Evolutionary conservation across 2,329 filamentous ascomycete genomes (phyloP).

Genomic region (Arthrobotrys entomopaga): DNA sequence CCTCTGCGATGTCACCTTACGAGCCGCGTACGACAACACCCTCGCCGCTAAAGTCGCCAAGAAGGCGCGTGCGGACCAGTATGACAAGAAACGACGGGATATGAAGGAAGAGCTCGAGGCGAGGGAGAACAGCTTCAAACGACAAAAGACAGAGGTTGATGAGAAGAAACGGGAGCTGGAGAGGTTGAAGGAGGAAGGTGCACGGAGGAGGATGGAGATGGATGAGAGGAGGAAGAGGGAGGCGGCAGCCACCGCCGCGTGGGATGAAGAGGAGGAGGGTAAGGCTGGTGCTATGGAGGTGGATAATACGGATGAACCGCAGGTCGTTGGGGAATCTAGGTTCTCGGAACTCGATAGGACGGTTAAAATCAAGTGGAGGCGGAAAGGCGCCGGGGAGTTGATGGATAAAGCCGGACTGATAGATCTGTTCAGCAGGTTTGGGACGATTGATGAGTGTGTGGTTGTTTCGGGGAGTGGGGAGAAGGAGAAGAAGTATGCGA

Average conservation of each 20-base stretch:
- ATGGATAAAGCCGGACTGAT: constrained; percentile 63
- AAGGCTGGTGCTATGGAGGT: constrained; percentile 60
- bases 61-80: constrained; percentile 63
- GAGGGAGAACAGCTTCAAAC: constrained; percentile 62
- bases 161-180: constrained; percentile 58
- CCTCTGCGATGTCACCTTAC: constrained; percentile 63
- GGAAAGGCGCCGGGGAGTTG: constrained; percentile 58
- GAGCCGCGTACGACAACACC: constrained; percentile 66
- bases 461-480: constrained; percentile 27
- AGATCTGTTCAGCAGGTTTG: constrained; percentile 64
- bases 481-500: constrained; percentile 56
- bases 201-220: constrained; percentile 63
- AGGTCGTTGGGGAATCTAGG: constrained; percentile 56
- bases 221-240: constrained; percentile 64
- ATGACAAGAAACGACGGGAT: constrained; percentile 63
- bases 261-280: constrained; percentile 59
- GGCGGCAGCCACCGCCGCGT: constrained; percentile 63
- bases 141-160: constrained; percentile 63
- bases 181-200: constrained; percentile 61
- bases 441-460: constrained; percentile 62
- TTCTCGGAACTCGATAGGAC: constrained; percentile 65
- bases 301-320: constrained; percentile 58
- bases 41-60: constrained; percentile 64
- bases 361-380: constrained; percentile 64
- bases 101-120: constrained; percentile 68